Conservation (phyloP, 2,329 filamentous ascomycete species). For the Acephala macrosclerotiorum region DNA sequence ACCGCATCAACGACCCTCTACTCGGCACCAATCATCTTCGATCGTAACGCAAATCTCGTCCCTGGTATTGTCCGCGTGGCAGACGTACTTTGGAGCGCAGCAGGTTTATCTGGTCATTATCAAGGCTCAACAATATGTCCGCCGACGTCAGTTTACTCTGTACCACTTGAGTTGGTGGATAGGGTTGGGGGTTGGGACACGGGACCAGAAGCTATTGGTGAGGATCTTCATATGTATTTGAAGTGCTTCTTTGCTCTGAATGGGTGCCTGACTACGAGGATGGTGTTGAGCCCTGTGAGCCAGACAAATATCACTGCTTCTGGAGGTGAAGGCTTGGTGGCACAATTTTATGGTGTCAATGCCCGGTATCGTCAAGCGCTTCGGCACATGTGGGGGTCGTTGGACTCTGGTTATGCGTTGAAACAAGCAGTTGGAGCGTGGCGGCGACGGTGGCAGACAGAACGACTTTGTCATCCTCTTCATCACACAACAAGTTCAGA, state of each 20-base stretch:
- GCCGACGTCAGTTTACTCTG: slow-evolving; percentile 77
- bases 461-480: not conserved
- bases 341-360: slow-evolving; percentile 55
- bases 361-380: slow-evolving; percentile 77
- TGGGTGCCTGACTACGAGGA: slow-evolving; percentile 69
- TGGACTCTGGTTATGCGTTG: slow-evolving; percentile 72
- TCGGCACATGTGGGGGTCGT: slow-evolving; percentile 78
- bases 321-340: slow-evolving; percentile 52
- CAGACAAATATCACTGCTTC: slow-evolving; percentile 73
- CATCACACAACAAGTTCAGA: not conserved
- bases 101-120: slow-evolving; percentile 74
- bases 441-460: slow-evolving; percentile 2
- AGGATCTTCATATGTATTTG: slow-evolving; percentile 80
- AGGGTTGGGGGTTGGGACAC: slow-evolving; percentile 77
- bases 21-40: slow-evolving; percentile 75
- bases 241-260: slow-evolving; percentile 81
- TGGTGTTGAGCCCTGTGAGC: slow-evolving; percentile 73
- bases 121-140: slow-evolving; percentile 69
- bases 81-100: slow-evolving; percentile 75
- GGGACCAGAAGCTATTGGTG: slow-evolving; percentile 74
- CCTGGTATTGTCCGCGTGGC: slow-evolving; percentile 74
- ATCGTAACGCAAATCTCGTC: slow-evolving; percentile 74
- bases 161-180: slow-evolving; percentile 71
- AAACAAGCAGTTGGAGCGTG: slow-evolving; percentile 49
- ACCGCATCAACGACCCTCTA: slow-evolving; percentile 70